Evolutionary conservation across 1,284 basidiomycete genomes (phyloP), one percentile per base, ranked within the genome.

Genomic region (Ganoderma lucidum): DNA sequence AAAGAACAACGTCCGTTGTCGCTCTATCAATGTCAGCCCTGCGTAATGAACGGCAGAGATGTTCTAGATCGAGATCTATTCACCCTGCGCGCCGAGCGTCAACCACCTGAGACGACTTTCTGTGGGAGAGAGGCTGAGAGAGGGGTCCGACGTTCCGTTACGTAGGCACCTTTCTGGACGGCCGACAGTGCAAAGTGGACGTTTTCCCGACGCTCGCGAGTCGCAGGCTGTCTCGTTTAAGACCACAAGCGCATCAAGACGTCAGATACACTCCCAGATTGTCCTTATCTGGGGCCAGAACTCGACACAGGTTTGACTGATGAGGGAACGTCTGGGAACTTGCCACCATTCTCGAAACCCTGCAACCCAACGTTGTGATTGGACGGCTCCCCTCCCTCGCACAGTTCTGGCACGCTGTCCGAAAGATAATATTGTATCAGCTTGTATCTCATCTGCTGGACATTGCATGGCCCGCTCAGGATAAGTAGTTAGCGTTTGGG

Each of bases 261-360:
- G 53, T 56, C 53, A 56, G 32, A 28, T 56, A 56, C 17, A 35
- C 53, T 56, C 15, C 53, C 14, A 56, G 53, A 56, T 56, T 15
- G 5, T 6, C 9, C 30, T 23, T 32, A 56, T 56, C 53, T 56
- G 17, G 30, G 14, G 30, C 30, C 30, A 56, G 53, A 30, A 10
- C 15, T 28, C 6, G 30, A 56, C 15, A 0, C 15, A 56, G 32
- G 53, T 35, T 56, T 56, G 30, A 56, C 53, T 56, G 53, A 56
- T 56, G 53, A 30, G 53, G 17, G 32, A 55, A 56, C 14, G 17
- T n/a, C n/a, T n/a, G n/a, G n/a, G n/a, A n/a, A n/a, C n/a, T n/a
- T 6, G 30, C 53, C 53, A 32, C 30, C 53, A 6, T 32, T 32
- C 53, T 35, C 53, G 53, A 35, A 32, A 56, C 48, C 23, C 28